Percentiles rank a stretch among this genome's conserved stretches.
phyloP scores from a whole-genome alignment of 2,329 filamentous ascomycete species.

The Trichoderma atroviride region DNA sequence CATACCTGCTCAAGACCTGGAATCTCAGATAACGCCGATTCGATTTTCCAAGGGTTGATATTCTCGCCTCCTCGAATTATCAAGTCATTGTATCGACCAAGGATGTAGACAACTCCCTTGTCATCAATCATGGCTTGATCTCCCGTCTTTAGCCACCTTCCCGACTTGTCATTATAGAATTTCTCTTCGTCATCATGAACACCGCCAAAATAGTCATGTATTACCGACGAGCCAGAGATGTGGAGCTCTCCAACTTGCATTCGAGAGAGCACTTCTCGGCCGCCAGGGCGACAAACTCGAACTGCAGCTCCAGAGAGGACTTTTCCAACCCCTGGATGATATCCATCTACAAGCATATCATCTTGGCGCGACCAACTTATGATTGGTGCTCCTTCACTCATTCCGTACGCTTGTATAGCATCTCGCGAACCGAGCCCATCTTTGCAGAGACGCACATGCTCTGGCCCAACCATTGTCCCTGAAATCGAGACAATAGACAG shows the following conservation, averaged over 20 bases:
- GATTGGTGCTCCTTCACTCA: constrained; percentile 49
- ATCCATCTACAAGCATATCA: constrained; percentile 37
- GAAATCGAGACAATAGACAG: constrained; percentile 42
- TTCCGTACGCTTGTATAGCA: constrained; percentile 47
- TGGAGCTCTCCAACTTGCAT: constrained; percentile 46
- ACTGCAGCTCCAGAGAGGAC: constrained; percentile 45
- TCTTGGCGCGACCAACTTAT: constrained; percentile 45
- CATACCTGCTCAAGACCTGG: constrained; percentile 38
- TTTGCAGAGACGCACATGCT: constrained; percentile 40
- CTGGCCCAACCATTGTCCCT: constrained; percentile 37
- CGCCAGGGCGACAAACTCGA: constrained; percentile 42
- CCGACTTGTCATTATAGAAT: constrained; percentile 42
- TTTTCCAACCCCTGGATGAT: constrained; percentile 47
- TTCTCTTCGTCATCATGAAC: constrained; percentile 29
- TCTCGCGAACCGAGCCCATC: constrained; percentile 38
- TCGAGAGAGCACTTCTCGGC: constrained; percentile 35
- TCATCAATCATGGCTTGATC: constrained; percentile 46
- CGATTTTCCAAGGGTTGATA: constrained; percentile 44
- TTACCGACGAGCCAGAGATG: constrained; percentile 42
- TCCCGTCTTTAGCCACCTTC: constrained; percentile 45
- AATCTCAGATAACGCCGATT: constrained; percentile 41
- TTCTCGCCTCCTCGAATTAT: constrained; percentile 52
- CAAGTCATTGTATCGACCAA: constrained; percentile 50
- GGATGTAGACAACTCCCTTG: constrained; percentile 43
- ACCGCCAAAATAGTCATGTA: constrained; percentile 40